Conservation (phyloP, 1,139 yeast species). For the Saccharomyces hybrid region DNA sequence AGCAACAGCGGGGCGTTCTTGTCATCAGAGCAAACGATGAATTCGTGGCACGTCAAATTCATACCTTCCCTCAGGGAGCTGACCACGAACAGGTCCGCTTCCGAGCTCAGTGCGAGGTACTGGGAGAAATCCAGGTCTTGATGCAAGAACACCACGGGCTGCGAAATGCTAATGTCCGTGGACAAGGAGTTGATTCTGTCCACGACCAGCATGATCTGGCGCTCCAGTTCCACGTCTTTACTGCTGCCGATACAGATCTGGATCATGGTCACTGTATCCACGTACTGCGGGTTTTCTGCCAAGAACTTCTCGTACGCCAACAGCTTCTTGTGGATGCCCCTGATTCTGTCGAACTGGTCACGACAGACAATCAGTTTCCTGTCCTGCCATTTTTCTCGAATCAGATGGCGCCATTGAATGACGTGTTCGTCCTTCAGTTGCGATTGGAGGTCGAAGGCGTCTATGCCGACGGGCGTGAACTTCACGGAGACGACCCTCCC, state of each 20-base stretch:
- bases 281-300: slow-evolving; percentile 59
- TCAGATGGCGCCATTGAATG: slow-evolving; percentile 57
- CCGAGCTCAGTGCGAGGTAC: slow-evolving; percentile 75
- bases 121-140: slow-evolving; percentile 87
- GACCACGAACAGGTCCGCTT: slow-evolving; percentile 82
- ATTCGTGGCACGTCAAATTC: slow-evolving; percentile 94
- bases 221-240: slow-evolving; percentile 48
- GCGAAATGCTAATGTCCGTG: slow-evolving; percentile 64
- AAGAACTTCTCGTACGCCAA: slow-evolving; percentile 80
- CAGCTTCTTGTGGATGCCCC: slow-evolving; percentile 85
- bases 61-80: slow-evolving; percentile 94
- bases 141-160: slow-evolving; percentile 80
- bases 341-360: slow-evolving; percentile 78
- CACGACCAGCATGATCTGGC: slow-evolving; percentile 69
- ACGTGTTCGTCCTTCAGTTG: slow-evolving; percentile 49
- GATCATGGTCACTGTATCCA: slow-evolving; percentile 61
- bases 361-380: slow-evolving; percentile 73
- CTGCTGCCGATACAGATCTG: slow-evolving; percentile 68
- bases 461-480: slow-evolving; percentile 81
- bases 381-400: slow-evolving; percentile 66
- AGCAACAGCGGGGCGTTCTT: slow-evolving; percentile 75
- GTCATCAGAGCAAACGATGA: slow-evolving; percentile 65
- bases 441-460: slow-evolving; percentile 50
- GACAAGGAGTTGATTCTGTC: slow-evolving; percentile 77
- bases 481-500: slow-evolving; percentile 62